Evolutionary conservation across 768 basidiomycete species (phyloP).

Genomic region (Pulveroboletus frians): DNA sequence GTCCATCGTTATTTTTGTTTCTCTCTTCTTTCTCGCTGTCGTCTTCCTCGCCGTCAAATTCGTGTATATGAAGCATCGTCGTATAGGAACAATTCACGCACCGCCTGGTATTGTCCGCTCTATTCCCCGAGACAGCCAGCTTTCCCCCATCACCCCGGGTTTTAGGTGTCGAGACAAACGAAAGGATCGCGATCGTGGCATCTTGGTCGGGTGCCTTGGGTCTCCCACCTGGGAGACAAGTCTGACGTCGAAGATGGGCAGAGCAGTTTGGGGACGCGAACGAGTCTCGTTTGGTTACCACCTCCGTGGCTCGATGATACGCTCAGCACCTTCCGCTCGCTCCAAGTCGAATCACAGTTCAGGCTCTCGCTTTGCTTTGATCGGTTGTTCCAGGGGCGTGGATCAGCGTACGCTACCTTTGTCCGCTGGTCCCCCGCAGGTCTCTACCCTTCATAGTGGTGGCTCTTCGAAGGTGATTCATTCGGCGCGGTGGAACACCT

Average conservation of each 20-base stretch:
- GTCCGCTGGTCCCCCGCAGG: not conserved
- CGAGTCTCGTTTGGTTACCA: conserved; percentile 3
- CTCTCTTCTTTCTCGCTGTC: conserved; percentile 14
- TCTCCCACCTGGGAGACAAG: conserved; percentile 30
- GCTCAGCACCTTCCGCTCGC: conserved; percentile 3
- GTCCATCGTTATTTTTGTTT: conserved; percentile 10
- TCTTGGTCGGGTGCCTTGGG: conserved; percentile 28
- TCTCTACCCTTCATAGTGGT: not conserved
- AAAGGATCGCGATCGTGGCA: conserved; percentile 3
- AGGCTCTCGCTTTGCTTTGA: conserved; percentile 7
- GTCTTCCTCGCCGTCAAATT: conserved; percentile 20
- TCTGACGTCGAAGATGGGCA: conserved; percentile 13
- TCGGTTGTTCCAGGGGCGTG: conserved; percentile 3
- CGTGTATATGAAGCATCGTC: conserved; percentile 28
- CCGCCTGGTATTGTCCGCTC: not conserved
- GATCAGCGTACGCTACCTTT: not conserved
- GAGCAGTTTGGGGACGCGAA: conserved; percentile 4
- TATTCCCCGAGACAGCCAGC: not conserved
- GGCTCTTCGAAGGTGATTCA: not conserved
- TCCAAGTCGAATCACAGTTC: not conserved
- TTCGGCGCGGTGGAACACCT: not conserved
- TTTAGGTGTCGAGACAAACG: conserved; percentile 6
- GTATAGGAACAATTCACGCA: conserved; percentile 23
- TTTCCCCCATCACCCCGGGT: conserved; percentile 1
- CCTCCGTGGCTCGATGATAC: conserved; percentile 3